Evolutionary conservation across 345 rosid species (phyloP).

Genomic region (Streptanthus diversifolius): DNA sequence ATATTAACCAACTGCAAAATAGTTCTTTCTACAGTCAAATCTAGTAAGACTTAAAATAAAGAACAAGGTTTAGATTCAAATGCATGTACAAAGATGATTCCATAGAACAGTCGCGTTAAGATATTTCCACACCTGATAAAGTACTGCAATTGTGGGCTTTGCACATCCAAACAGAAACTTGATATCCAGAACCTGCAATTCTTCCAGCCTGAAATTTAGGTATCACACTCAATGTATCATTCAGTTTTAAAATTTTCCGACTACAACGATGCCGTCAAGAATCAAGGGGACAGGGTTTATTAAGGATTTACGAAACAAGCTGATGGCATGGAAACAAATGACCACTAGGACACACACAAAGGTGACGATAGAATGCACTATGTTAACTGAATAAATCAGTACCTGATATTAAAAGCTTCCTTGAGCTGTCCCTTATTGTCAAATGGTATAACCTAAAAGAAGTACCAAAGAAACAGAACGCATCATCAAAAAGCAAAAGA

Average conservation of each 20-base stretch:
- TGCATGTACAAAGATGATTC: background rate
- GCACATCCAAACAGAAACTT: constrained; percentile 92
- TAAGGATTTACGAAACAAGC: background rate
- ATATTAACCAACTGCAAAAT: background rate
- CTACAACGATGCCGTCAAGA: background rate
- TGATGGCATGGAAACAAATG: constrained; percentile 15
- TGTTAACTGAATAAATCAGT: constrained; percentile 6
- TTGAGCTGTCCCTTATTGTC: constrained; percentile 97
- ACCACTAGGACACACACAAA: background rate
- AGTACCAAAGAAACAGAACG: constrained; percentile 5
- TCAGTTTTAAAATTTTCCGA: background rate
- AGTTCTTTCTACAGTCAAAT: background rate
- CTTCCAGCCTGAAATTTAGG: constrained; percentile 71
- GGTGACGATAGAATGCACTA: background rate
- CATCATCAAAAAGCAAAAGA: background rate
- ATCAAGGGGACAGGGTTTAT: background rate
- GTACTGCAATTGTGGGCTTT: constrained; percentile 95
- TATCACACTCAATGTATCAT: constrained; percentile 10
- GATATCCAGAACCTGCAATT: constrained; percentile 97
- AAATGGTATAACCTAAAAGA: constrained; percentile 87
- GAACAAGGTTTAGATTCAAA: background rate
- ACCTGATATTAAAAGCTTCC: constrained; percentile 98
- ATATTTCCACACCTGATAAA: constrained; percentile 64
- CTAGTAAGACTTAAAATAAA: background rate
- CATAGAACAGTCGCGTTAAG: background rate